Evolutionary conservation across 441 rosid genomes (phyloP), one percentile per base, ranked within the genome.

Genomic region (Breynia disticha): DNA sequence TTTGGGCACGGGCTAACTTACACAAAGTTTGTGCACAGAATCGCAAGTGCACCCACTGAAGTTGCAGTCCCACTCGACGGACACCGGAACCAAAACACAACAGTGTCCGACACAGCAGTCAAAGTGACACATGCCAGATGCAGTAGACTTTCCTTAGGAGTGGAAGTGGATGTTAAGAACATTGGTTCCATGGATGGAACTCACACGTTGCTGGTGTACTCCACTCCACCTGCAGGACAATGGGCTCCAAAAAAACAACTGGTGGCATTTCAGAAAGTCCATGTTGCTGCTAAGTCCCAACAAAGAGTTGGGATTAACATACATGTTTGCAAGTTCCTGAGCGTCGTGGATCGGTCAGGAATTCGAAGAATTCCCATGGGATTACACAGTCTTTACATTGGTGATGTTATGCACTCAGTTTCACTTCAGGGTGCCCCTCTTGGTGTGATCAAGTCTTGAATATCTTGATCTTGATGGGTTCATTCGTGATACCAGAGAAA

Each of bases 1-100:
- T 90, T 90, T 8, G 98, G 98, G 1, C 78, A 90, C 45, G 96
- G 98, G 37, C 5, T 85, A 68, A 85, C 87, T 72, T 90, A 82
- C 83, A 74, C 96, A 8, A 74, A 59, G 5, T 90, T 90, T 28
- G 70, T 64, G n/a, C 84, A 83, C 60, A 62, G 46, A 35, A 65
- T 85, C 15, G 86, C 74, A 0, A 74, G 58, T 1, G 93, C 90
- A 15, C 98, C 95, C 10, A 57, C 72, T 1, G 63, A 53, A 44
- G 48, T 91, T 43, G 42, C 75, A 0, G 74, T 91, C 39, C 81
- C 82, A 6, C 74, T 85, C 0, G 57, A 52, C 6, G 89, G 89
- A 10, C 85, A 67, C 53, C 80, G 62, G 16, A 52, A 11, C 19
- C 54, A 66, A 12, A 83, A 83, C 61, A 12, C 66, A 15, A 73